A percentile compares a stretch with the other conserved stretches of the same genome.
Evolutionary conservation across 2,329 filamentous ascomycete genomes (phyloP).

Genomic region (Neocatenulostroma microsporum): DNA sequence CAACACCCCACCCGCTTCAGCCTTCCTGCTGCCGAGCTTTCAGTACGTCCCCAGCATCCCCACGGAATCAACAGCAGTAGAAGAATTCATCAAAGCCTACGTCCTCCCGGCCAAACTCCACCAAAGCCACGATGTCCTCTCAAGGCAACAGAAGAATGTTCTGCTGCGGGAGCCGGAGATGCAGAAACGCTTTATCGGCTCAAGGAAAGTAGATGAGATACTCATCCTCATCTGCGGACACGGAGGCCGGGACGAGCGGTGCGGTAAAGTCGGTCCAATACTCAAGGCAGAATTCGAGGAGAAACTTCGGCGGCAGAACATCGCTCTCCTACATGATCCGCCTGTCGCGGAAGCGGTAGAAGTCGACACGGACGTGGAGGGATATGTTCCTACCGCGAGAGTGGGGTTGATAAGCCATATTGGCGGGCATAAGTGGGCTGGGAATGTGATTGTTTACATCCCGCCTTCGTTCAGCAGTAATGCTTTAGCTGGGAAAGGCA

Average conservation of each 20-base stretch:
- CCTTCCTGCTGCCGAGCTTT: conserved; percentile 75
- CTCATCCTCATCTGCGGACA: conserved; percentile 86
- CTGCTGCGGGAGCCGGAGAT: conserved; percentile 42
- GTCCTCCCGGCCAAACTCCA: conserved; percentile 58
- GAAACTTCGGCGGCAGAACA: conserved; percentile 46
- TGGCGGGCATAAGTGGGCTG: conserved; percentile 77
- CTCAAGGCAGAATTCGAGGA: conserved; percentile 62
- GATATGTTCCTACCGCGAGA: conserved; percentile 41
- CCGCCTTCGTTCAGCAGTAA: conserved; percentile 49
- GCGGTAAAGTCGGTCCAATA: conserved; percentile 70
- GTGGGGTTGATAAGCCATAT: conserved; percentile 71
- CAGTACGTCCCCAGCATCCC: conserved; percentile 68
- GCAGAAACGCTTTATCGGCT: conserved; percentile 44
- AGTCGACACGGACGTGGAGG: conserved; percentile 26
- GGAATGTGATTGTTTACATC: conserved; percentile 75
- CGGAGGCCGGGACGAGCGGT: conserved; percentile 69
- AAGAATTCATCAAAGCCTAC: conserved; percentile 55
- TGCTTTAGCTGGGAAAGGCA: conserved; percentile 59
- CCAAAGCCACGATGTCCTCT: conserved; percentile 50
- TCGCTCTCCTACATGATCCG: conserved; percentile 42
- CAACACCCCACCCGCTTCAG: conserved; percentile 45
- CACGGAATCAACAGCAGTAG: conserved; percentile 50
- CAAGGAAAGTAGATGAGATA: conserved; percentile 58
- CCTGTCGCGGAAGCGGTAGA: conserved; percentile 26
- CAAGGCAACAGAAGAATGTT: conserved; percentile 43